Evolutionary conservation across 352 stramenopile genomes (phyloP), one percentile per base, ranked within the genome.

Genomic region (Peronospora belbahrii): DNA sequence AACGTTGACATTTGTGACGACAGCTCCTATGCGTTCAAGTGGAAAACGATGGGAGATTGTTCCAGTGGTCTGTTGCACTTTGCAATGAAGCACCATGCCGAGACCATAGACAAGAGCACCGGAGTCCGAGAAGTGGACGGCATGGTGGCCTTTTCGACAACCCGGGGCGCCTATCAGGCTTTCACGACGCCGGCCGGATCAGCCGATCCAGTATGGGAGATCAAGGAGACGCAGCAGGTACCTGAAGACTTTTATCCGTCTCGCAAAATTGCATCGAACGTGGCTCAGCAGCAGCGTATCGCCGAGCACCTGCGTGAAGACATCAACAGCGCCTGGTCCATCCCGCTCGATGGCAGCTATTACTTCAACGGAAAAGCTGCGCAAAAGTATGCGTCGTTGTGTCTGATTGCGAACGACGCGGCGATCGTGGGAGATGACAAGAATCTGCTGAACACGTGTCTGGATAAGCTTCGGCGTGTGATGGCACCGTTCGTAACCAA

Each of bases 281-380:
- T 75, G 42, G 49, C 59, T 3, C 46, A 65, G 20, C 40, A 69
- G 35, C 68, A 82, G 22, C 59, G 55, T 22, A 69, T 74, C 18
- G 37, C 68, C 27, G 48, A 76, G 11, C 53, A 65, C 34, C 59
- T 84, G 19, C 65, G 42, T n/a, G 47, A 43, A 38, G 65, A 77
- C 36, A 73, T 81, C 51, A 62, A 67, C 19, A 38, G 44, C 25
- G 41, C 33, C 4, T 85, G 73, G 73, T 59, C 43, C 23, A 65
- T 81, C 43, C 65, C 67, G n/a, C 18, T 66, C 3, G 59, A 62
- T 20, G 72, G 72, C 31, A 82, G 69, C 56, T 84, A 74, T 50
- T 84, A 84, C 56, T 84, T 76, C 50, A 82, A 79, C 43, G 72
- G 72, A 20, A 84, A 84, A 35, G 51, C 60, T 10, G 70, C 61